Conservation (phyloP, 2,329 filamentous ascomycete genomes). For the Drechslerella coelobrocha region DNA sequence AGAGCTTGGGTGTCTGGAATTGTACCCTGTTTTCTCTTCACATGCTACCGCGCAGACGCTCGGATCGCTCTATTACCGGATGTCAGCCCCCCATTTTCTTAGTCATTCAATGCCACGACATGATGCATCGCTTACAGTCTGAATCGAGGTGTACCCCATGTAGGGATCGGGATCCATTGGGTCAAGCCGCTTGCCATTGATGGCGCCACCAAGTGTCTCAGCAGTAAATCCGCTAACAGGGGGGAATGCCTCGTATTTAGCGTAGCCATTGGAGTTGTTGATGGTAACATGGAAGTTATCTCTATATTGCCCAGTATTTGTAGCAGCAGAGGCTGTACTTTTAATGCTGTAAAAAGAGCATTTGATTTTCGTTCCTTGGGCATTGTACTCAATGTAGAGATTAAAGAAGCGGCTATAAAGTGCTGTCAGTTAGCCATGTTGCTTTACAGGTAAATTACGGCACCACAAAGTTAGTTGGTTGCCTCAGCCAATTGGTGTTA, state of each 20-base stretch:
- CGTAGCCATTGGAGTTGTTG: conserved; percentile 27
- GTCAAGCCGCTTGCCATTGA: conserved; percentile 18
- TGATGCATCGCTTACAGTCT: conserved; percentile 5
- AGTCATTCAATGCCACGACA: not conserved
- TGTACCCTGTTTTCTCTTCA: conserved; percentile 18
- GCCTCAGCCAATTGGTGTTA: too few species aligned
- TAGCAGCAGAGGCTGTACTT: conserved; percentile 12
- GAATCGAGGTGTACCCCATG: conserved; percentile 20
- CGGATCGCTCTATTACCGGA: conserved; percentile 13
- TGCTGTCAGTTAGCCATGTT: not conserved
- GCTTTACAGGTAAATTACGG: not conserved
- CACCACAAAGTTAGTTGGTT: not conserved
- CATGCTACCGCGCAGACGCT: conserved; percentile 16
- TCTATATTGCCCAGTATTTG: conserved; percentile 16
- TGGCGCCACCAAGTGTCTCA: conserved; percentile 14
- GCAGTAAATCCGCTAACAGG: conserved; percentile 9
- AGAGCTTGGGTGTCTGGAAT: conserved; percentile 16
- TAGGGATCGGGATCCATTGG: conserved; percentile 22
- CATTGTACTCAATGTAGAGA: conserved; percentile 18
- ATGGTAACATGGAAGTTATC: conserved; percentile 11
- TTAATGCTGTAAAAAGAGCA: conserved; percentile 14
- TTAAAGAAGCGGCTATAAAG: conserved; percentile 15
- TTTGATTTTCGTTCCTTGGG: conserved; percentile 13
- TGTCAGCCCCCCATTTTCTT: not conserved
- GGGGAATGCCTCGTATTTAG: conserved; percentile 4